Evolutionary conservation across 495 filamentous ascomycete species (phyloP).

Genomic region (Talaromyces borbonicus): DNA sequence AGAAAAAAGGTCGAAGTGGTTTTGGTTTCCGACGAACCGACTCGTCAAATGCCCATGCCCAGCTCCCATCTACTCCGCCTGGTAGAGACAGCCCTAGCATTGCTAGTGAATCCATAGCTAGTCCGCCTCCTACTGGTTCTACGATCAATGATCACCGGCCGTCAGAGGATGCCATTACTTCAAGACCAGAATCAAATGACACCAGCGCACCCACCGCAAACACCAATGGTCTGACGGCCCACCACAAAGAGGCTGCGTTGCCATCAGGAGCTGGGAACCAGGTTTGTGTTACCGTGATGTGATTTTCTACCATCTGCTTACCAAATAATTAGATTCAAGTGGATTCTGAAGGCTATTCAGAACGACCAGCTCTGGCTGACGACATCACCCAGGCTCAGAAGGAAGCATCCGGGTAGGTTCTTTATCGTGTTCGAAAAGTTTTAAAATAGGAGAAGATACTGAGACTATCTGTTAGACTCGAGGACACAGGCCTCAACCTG

Average conservation of each 20-base stretch:
- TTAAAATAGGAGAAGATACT: slow-evolving; percentile 10
- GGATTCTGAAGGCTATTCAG: slow-evolving; percentile 55
- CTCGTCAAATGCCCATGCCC: slow-evolving; percentile 32
- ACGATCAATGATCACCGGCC: slow-evolving; percentile 25
- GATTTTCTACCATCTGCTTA: neutral
- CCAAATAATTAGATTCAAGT: slow-evolving; percentile 28
- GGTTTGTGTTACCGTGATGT: neutral
- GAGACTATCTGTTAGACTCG: slow-evolving; percentile 33
- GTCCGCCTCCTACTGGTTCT: slow-evolving; percentile 14
- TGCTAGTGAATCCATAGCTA: slow-evolving; percentile 20
- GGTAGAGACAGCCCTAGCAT: slow-evolving; percentile 28
- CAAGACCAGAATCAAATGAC: slow-evolving; percentile 17
- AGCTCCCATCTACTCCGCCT: slow-evolving; percentile 25
- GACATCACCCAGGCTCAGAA: slow-evolving; percentile 76
- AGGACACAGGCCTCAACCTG: slow-evolving; percentile 73
- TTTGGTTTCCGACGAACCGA: slow-evolving; percentile 44
- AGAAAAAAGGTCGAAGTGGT: slow-evolving; percentile 39
- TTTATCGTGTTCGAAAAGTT: neutral
- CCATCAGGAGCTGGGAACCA: neutral
- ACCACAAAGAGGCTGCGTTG: neutral
- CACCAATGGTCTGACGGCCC: slow-evolving; percentile 21
- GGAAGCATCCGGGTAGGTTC: slow-evolving; percentile 55
- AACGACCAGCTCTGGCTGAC: slow-evolving; percentile 58
- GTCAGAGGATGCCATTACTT: slow-evolving; percentile 13
- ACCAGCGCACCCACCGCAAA: slow-evolving; percentile 9